Evolutionary conservation across 768 basidiomycete species (phyloP).

Genomic region (Flagelloscypha sp.): DNA sequence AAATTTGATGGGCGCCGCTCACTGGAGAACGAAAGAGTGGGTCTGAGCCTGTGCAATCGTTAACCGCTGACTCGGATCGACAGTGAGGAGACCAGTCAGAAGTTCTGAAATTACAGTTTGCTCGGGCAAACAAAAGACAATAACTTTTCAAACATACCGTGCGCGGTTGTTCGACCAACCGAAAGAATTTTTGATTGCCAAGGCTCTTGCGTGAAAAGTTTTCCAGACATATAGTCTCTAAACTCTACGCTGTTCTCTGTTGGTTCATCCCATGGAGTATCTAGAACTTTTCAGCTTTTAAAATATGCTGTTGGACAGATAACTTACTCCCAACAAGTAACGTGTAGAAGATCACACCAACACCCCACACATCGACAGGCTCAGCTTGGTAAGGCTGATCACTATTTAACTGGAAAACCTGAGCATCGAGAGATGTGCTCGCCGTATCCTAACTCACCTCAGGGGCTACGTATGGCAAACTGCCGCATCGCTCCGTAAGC

Average conservation of each 20-base stretch:
- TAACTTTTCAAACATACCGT: constrained; percentile 63
- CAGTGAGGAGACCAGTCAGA: constrained; percentile 62
- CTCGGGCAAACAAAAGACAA: not conserved
- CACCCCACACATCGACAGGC: constrained; percentile 93
- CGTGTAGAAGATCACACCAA: constrained; percentile 90
- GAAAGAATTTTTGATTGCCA: too few relatives aligned
- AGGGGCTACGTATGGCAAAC: constrained; percentile 89
- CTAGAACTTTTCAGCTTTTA: constrained; percentile 29
- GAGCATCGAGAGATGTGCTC: not conserved
- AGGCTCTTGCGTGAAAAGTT: constrained; percentile 66
- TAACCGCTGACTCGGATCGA: constrained; percentile 62
- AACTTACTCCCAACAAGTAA: constrained; percentile 83
- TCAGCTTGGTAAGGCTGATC: constrained; percentile 75
- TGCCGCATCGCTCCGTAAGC: constrained; percentile 81
- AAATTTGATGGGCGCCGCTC: not conserved
- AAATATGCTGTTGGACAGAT: too few relatives aligned
- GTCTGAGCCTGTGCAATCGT: constrained; percentile 49
- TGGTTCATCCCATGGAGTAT: constrained; percentile 98
- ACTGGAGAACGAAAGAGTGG: too few relatives aligned
- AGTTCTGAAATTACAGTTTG: constrained; percentile 42
- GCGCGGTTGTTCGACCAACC: constrained; percentile 44
- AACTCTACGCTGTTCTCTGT: constrained; percentile 75
- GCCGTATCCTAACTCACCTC: constrained; percentile 46
- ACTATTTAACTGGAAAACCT: constrained; percentile 46
- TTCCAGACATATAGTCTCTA: constrained; percentile 60